Evolutionary conservation across 169 alveolate species (phyloP), one percentile per base, ranked within the genome.

Genomic region (Cryptosporidium canis): DNA sequence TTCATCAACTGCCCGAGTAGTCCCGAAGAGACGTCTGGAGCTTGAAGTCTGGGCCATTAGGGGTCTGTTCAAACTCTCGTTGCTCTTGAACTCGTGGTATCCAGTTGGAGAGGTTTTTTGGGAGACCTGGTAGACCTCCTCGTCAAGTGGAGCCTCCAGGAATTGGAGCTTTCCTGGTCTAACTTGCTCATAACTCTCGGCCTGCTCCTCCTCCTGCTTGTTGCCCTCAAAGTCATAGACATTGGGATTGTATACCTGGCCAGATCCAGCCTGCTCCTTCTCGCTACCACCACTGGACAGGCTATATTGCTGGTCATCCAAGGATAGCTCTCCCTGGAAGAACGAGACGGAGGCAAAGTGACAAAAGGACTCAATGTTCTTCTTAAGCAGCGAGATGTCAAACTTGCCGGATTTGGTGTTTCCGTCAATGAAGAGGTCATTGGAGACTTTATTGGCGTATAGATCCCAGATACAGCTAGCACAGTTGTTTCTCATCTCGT

Each of bases 391-490:
- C 21, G 35, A n/a, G n/a, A 43, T 18, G 37, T 58, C 72, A 55
- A 43, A 77, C 39, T 77, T 77, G 7, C 87, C 87, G 58, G 77
- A 56, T 37, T 77, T 77, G 16, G 66, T 58, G 44, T 58, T 8
- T 3, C 87, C 87, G 14, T 77, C 87, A 16, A 77, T 77, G 11
- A 18, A 21, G 6, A 77, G 44, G 39, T 77, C 87, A 43, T 56
- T 56, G 5, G 72, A 43, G 9, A 77, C 45, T 24, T 61, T 61
- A 33, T 41, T 77, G 8, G 21, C 44, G 27, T 41, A 77, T 33
- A 77, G 41, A 41, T 77, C 87, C 87, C 87, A 77, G 16, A 77
- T 77, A 24, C 70, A 55, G 14, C 87, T 58, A 14, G 71, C 87
- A 58, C 87, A 77, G 18, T 77, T 77, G 27, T 56, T 66, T 39